These are phyloP conservation scores for Diplodia corticola DNA, from an alignment of 2,329 filamentous ascomycete species.

Conservation along the genomic window DNA sequence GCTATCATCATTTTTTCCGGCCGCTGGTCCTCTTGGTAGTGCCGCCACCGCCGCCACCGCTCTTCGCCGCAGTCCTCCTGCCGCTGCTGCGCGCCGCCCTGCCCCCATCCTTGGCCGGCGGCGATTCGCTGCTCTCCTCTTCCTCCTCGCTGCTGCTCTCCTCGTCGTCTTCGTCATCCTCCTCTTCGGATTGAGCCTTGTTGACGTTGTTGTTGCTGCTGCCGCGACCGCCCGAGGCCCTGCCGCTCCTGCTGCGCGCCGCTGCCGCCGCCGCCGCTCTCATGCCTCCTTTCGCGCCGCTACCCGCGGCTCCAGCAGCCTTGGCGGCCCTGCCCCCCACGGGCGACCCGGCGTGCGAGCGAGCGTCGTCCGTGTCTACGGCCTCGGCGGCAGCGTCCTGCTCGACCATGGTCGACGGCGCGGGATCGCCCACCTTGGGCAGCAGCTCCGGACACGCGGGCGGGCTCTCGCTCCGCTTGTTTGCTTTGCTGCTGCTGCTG, in stretches of 20 bases:
- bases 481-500: not conserved
- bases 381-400: not conserved
- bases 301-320: not conserved
- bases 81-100: not conserved
- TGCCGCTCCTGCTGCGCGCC: slow-evolving; percentile 26
- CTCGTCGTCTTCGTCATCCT: slow-evolving; percentile 26
- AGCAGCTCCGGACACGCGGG: slow-evolving; percentile 18
- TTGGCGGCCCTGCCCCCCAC: not conserved
- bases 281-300: slow-evolving; percentile 30
- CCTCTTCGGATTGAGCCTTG: slow-evolving; percentile 26
- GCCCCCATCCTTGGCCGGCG: slow-evolving; percentile 6
- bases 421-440: slow-evolving; percentile 11
- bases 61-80: slow-evolving; percentile 1
- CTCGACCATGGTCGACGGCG: not conserved
- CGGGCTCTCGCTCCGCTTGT: slow-evolving; percentile 19
- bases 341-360: slow-evolving; percentile 2
- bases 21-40: slow-evolving; percentile 4
- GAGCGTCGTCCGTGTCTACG: not conserved
- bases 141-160: slow-evolving; percentile 30
- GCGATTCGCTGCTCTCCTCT: slow-evolving; percentile 27
- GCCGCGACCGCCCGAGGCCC: not conserved
- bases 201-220: not conserved
- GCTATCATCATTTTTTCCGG: not conserved
- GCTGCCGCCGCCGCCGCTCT: slow-evolving; percentile 28
- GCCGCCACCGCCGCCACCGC: not conserved